Evolutionary conservation across 139 green algal species (phyloP), one percentile per base, ranked within the genome.

Genomic region (Picochlorum sp.): DNA sequence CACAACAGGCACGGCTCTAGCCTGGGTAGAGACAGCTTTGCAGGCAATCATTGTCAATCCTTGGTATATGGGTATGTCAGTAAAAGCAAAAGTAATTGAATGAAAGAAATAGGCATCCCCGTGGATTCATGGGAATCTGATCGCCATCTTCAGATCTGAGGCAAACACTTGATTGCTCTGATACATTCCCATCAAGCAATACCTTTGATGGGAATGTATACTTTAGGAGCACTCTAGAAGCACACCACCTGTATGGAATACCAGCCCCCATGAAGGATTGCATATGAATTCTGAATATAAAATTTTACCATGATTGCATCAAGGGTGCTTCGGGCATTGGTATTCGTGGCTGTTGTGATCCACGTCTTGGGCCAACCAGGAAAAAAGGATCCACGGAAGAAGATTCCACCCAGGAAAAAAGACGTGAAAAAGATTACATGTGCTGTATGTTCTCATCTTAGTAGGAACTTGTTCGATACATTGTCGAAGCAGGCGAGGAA

Each of bases 391-490:
- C 51, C 51, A 30, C n/a, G 51, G 23, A 59, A 38, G 51, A 59
- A 59, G 51, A 18, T 23, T 26, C 51, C 51, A 9, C 70, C 70
- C 5, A 28, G 56, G 4, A 24, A 34, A 4, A 41, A 63, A 1
- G 73, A 80, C 37, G 55, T 80, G 8, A 57, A 64, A 14, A 81
- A 57, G 34, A 80, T 80, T 44, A 68, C 58, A 18, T 86, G 79
- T 38, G 26, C 75, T n/a, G 79, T 77, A 3, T 86, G 79, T 24
- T 61, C 80, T 55, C 30, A 69, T 14, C 20, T 86, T 9, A 71
- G 77, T 6, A 81, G 70, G 47, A 71, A 82, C 56, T 66, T 69
- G 0, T 79, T 73, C 41, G 57, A 70, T 38, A 58, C 72, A 55
- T 20, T 55, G n/a, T 55, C 49, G 34, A 41, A 41, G 8, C 34